Evolutionary conservation across 495 filamentous ascomycete species (phyloP).

Genomic region (Parmelia sp.): DNA sequence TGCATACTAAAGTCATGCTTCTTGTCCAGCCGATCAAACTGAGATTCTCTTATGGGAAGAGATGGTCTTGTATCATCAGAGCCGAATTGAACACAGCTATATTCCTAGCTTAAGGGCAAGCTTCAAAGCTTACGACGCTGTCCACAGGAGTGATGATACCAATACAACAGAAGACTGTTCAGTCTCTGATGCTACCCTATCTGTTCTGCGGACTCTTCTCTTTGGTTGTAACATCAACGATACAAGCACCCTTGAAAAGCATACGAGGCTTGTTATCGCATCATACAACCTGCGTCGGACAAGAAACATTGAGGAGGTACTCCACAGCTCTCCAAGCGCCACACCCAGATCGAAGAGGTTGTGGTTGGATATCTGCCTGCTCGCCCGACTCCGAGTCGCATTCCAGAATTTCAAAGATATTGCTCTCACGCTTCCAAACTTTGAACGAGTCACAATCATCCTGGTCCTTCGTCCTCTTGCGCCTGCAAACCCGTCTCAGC

Average conservation of each 20-base stretch:
- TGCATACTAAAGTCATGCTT: conserved; percentile 23
- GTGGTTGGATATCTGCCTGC: conserved; percentile 29
- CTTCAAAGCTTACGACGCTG: too few species aligned
- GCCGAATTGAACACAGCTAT: conserved; percentile 28
- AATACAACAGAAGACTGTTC: conserved; percentile 8
- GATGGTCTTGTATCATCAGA: conserved; percentile 30
- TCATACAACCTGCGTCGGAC: conserved; percentile 27
- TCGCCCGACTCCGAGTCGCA: conserved; percentile 29
- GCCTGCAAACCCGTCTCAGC: conserved; percentile 25
- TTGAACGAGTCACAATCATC: conserved; percentile 27
- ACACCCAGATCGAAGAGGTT: conserved; percentile 27
- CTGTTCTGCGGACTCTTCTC: conserved; percentile 25
- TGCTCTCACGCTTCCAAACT: conserved; percentile 30
- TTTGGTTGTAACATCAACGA: conserved; percentile 24
- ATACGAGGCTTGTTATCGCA: conserved; percentile 25
- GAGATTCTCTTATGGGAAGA: conserved; percentile 29
- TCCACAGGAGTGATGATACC: too few species aligned
- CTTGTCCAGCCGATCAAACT: conserved; percentile 25
- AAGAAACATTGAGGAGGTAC: conserved; percentile 27
- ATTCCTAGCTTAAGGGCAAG: conserved; percentile 24
- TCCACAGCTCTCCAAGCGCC: conserved; percentile 27
- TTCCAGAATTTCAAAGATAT: conserved; percentile 30
- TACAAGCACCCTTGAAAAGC: conserved; percentile 25
- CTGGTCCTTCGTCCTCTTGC: conserved; percentile 23
- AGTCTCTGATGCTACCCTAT: conserved; percentile 24